These are phyloP conservation scores for Spergularia marina DNA, from an alignment of 148 eudicot genomes.

Conservation along the genomic window DNA sequence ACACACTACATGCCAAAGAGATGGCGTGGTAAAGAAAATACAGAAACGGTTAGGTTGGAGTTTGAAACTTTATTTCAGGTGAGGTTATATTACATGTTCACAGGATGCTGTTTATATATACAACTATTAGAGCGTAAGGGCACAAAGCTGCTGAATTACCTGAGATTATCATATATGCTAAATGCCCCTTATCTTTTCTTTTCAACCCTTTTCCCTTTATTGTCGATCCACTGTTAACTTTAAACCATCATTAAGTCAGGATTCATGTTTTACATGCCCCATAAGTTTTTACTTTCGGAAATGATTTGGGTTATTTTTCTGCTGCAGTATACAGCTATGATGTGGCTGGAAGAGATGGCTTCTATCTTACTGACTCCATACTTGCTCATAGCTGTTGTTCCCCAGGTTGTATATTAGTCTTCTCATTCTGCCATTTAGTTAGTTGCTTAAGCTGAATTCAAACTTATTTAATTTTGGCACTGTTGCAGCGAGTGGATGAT, in stretches of 20 bases:
- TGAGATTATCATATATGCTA: not conserved
- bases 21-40: slow-evolving; percentile 94
- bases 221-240: too few relatives aligned
- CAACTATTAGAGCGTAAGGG: not conserved
- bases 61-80: slow-evolving; percentile 97
- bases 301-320: not conserved
- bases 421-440: not conserved
- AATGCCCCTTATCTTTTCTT: too few relatives aligned
- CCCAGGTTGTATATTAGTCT: slow-evolving; percentile 50
- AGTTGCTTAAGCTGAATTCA: slow-evolving; percentile 11
- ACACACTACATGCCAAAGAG: slow-evolving; percentile 89
- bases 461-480: slow-evolving; percentile 5
- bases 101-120: not conserved
- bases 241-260: too few relatives aligned
- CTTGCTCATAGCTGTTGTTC: slow-evolving; percentile 79
- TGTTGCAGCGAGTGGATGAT: slow-evolving; percentile 69
- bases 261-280: not conserved
- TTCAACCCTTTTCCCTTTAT: too few relatives aligned
- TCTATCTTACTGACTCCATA: slow-evolving; percentile 93
- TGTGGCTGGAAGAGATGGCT: slow-evolving; percentile 95
- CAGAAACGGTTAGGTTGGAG: slow-evolving; percentile 59
- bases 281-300: not conserved
- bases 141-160: not conserved
- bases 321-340: slow-evolving; percentile 88
- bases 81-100: not conserved